A percentile compares a stretch with the other conserved stretches of the same genome.
These are phyloP conservation scores for Rutidosis leptorrhynchoides DNA, from an alignment of 129 eudicot genomes.

Conservation along the genomic window DNA sequence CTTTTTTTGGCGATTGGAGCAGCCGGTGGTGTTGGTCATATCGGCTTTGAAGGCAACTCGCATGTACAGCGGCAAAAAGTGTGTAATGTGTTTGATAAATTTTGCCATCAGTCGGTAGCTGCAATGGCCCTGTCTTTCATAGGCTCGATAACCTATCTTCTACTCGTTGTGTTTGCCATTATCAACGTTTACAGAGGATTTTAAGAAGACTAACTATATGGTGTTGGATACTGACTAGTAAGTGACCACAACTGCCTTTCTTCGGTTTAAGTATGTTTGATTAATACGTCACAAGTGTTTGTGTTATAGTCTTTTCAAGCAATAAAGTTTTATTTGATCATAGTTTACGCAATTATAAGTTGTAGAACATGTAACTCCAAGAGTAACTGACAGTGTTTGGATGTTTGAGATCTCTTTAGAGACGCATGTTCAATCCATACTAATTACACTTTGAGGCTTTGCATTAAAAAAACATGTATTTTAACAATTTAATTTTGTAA, in stretches of 20 bases:
- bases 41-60: constrained; percentile 62
- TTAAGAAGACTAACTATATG: neutral
- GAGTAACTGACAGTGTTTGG: too few species aligned
- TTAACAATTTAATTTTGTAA: too few species aligned
- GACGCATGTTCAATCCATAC: too few species aligned
- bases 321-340: constrained; percentile 3
- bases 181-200: constrained; percentile 37
- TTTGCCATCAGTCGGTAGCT: constrained; percentile 42
- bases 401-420: too few species aligned
- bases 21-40: constrained; percentile 47
- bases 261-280: too few species aligned
- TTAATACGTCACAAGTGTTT: too few species aligned
- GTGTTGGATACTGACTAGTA: neutral
- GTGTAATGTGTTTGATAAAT: constrained; percentile 50
- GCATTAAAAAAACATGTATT: too few species aligned
- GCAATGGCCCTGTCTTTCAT: constrained; percentile 43
- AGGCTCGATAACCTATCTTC: constrained; percentile 36
- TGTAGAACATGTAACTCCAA: too few species aligned
- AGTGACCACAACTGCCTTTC: neutral
- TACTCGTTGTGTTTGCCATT: constrained; percentile 41
- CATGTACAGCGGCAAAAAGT: constrained; percentile 68
- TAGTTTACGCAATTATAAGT: too few species aligned
- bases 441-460: too few species aligned
- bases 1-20: constrained; percentile 66
- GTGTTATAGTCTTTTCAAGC: neutral